Conservation (phyloP, 2,329 filamentous ascomycete genomes). For the Hypoxylon sp. region DNA sequence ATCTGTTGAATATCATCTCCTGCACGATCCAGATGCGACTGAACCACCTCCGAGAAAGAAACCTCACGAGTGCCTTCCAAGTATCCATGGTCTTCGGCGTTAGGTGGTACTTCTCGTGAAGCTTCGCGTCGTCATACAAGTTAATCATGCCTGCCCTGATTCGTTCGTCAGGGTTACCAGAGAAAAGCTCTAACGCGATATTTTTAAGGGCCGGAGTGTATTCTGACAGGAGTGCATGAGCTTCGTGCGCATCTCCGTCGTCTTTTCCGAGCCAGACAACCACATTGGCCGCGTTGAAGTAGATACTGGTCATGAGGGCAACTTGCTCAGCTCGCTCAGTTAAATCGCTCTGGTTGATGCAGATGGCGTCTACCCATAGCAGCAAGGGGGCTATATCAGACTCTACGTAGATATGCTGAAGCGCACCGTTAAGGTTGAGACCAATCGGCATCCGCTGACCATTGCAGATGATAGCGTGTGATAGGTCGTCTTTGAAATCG, state of each 20-base stretch:
- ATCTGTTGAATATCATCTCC: conserved; percentile 38
- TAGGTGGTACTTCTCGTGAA: conserved; percentile 32
- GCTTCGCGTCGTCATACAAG: conserved; percentile 32
- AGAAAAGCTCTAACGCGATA: conserved; percentile 16
- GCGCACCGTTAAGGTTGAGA: conserved; percentile 30
- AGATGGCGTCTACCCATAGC: conserved; percentile 49
- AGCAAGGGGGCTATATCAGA: conserved; percentile 31
- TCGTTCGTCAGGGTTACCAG: neutral
- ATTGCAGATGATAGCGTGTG: conserved; percentile 25
- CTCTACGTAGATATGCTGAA: conserved; percentile 32
- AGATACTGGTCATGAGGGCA: conserved; percentile 47
- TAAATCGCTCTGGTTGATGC: conserved; percentile 48
- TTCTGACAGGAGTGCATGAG: conserved; percentile 28
- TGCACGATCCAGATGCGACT: conserved; percentile 41
- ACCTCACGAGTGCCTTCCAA: conserved; percentile 34
- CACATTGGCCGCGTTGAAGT: conserved; percentile 37
- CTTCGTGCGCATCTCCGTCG: conserved; percentile 30
- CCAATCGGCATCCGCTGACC: conserved; percentile 37
- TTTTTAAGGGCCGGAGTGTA: conserved; percentile 27
- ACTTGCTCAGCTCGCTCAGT: conserved; percentile 43
- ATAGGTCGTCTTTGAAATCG: conserved; percentile 34
- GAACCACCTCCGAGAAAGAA: conserved; percentile 36
- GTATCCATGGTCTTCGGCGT: conserved; percentile 29
- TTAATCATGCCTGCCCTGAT: conserved; percentile 25
- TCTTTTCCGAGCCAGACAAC: conserved; percentile 47